phyloP scores from a whole-genome alignment of 2,329 filamentous ascomycete genomes.

The Sarocladiaceae sp. region DNA sequence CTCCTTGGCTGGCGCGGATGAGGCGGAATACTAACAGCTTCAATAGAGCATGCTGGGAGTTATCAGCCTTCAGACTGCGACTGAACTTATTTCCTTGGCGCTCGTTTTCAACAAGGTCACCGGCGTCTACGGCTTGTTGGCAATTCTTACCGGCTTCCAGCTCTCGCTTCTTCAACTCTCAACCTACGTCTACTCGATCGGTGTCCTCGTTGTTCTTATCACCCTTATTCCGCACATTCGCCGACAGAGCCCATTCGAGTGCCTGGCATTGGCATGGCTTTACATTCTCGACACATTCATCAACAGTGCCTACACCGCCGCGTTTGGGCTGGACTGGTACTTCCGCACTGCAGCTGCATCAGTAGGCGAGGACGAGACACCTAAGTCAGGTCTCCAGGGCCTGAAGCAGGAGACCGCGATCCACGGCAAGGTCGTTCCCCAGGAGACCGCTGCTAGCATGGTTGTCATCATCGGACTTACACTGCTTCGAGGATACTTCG shows the following conservation, averaged over 20 bases:
- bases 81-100: conserved; percentile 77
- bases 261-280: conserved; percentile 76
- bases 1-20: not conserved
- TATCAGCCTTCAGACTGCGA: conserved; percentile 81
- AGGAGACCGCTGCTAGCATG: conserved; percentile 69
- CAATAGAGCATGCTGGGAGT: conserved; percentile 56
- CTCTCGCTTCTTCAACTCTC: conserved; percentile 80
- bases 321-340: conserved; percentile 85
- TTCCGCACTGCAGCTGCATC: conserved; percentile 52
- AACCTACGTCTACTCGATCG: conserved; percentile 85
- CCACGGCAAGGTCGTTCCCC: conserved; percentile 38
- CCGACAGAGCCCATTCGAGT: conserved; percentile 72
- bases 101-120: conserved; percentile 90
- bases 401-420: conserved; percentile 27
- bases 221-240: conserved; percentile 77
- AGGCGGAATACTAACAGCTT: not conserved
- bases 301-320: conserved; percentile 76
- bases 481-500: conserved; percentile 75
- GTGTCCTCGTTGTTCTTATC: conserved; percentile 62
- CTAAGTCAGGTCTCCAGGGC: conserved; percentile 23
- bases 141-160: conserved; percentile 80
- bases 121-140: conserved; percentile 84
- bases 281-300: conserved; percentile 79
- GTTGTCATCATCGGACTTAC: conserved; percentile 70
- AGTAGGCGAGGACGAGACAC: conserved; percentile 27